Evolutionary conservation across 495 filamentous ascomycete genomes (phyloP), one percentile per base, ranked within the genome.

Genomic region (Hypoxylon lienhwacheense): DNA sequence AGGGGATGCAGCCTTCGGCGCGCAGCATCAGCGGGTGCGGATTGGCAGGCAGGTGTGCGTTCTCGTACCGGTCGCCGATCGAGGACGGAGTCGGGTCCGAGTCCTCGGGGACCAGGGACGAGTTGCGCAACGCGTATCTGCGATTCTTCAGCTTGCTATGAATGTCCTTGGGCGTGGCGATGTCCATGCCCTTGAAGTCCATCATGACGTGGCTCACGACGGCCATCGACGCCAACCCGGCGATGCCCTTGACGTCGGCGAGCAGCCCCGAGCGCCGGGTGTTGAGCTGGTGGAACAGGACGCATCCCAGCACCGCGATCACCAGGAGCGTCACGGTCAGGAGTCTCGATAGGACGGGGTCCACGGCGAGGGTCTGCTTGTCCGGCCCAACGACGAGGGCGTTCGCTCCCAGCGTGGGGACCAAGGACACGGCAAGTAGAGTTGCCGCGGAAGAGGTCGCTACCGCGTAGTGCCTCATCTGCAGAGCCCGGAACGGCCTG

Each of bases 221-320:
- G 1, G 86, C 85, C 85, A 90, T 88, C 20, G 85, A 78, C 11
- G 86, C 86, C 7, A 90, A 76, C 16, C 86, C 86, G 4, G 86
- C 85, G 42, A 90, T 86, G 10, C 86, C 86, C 40, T 82, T 85
- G 4, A 86, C 85, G 60, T 89, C 86, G 16, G 79, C 77, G 1
- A 83, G 61, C 5, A 90, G 76, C 0, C 86, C 86, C 11, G 83
- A 85, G 22, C 77, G 77, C 10, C 86, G 75, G 14, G 73, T 80
- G 28, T 76, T 69, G 1, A 85, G 70, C 25, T 83, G 77, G 53
- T 81, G 76, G 29, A 86, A 71, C 5, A 89, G 70, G 10, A 84
- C 59, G 31, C 70, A 72, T 0, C 80, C 83, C n/a, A 83, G 68
- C 20, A 77, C 47, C n/a, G 81, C 81, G 17, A 81, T 77, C 36